Conservation (phyloP, 1,139 yeast genomes). For the Wickerhamomyces sp. region DNA sequence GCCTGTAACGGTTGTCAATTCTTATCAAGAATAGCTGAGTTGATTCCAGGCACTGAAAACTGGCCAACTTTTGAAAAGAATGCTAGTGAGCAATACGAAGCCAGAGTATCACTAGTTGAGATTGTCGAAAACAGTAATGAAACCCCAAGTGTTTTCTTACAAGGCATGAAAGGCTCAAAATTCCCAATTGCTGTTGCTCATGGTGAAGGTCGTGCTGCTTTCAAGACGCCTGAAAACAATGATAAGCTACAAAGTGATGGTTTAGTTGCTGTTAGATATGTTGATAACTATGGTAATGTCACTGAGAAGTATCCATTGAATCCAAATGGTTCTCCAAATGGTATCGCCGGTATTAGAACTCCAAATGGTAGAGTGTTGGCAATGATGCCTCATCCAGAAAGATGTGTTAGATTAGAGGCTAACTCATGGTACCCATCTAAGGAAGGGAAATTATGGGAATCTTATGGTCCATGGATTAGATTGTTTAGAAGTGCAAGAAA, state of each 20-base stretch:
- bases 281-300: constrained; percentile 83
- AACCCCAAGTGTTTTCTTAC: constrained; percentile 67
- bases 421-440: constrained; percentile 87
- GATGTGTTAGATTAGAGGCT: constrained; percentile 81
- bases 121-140: constrained; percentile 48
- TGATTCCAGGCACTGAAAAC: constrained; percentile 91
- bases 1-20: constrained; percentile 99
- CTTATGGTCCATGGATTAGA: constrained; percentile 93
- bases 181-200: constrained; percentile 98
- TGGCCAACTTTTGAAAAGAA: constrained; percentile 98
- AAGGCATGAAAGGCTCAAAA: constrained; percentile 87
- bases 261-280: constrained; percentile 65
- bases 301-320: constrained; percentile 87
- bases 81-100: constrained; percentile 92
- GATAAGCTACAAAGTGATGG: constrained; percentile 45
- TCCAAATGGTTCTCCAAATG: constrained; percentile 94
- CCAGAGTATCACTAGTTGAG: constrained; percentile 89
- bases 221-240: constrained; percentile 37
- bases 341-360: constrained; percentile 88
- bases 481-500: constrained; percentile 89
- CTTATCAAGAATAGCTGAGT: constrained; percentile 76
- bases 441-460: constrained; percentile 59
- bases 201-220: constrained; percentile 94
- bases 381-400: constrained; percentile 99
- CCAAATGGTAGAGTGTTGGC: constrained; percentile 95